Base-by-base conservation (phyloP, 257 asterid genomes). In the Solanum paucissectum region DNA sequence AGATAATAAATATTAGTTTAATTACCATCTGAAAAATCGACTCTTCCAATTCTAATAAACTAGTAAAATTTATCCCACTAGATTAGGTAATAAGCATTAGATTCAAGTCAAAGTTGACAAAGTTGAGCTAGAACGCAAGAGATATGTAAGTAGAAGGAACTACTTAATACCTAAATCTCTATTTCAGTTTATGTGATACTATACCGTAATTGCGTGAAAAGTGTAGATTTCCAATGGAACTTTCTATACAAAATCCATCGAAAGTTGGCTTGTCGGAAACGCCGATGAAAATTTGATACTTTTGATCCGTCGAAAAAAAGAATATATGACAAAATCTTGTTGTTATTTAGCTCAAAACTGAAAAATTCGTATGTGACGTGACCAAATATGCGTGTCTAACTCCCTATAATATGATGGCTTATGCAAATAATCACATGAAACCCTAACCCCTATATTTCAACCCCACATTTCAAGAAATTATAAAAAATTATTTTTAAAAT, bases 361-460 rank as follows among this genome's bases (percentile, higher is more conserved):
- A 90, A 88, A 77, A 89, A 91, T 90, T 88, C 86, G 90, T 84
- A 9, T 91, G 92, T 89, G 95, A 93, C 60, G 88, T 90, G 92
- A 91, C 94, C 89, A 91, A 92, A 95, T 95, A 94, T 93, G 92
- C 96, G 72, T 87, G 87, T 75, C 85, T 87, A 91, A 87, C 82
- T 32, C 89, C 69, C 49, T 74, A 84, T 74, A 88, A 60, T 86
- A 74, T 88, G 73, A 76, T 90, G 82, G 87, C 34, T 62, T 64
- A 64, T 38, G 14, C 27, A 3, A 33, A 40, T 40, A 40, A 79
- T 55, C 73, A 32, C 87, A 87, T 79, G 88, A 89, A 93, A 87
- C 95, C 95, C 94, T 92, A 93, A 86, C 83, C 58, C 55, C 36
- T 66, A 77, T 84, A 84, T 8, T 64, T 38, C 25, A 60, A 81